Evolutionary conservation across 257 asterid species (phyloP).

Genomic region (Voacanga thouarsii): DNA sequence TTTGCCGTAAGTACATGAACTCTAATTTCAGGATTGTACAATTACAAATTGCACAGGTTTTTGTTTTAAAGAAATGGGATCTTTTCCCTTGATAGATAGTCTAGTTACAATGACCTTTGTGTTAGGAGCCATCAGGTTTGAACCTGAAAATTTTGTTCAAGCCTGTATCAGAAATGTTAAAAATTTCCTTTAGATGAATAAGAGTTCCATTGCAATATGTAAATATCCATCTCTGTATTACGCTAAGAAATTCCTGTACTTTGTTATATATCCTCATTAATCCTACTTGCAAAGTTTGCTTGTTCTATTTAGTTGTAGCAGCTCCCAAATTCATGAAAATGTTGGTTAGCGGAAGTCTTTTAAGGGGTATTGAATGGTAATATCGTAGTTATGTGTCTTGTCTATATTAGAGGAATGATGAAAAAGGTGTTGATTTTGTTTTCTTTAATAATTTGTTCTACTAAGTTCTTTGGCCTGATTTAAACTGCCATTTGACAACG

Average conservation of each 20-base stretch:
- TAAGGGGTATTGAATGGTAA: too few species aligned
- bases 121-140: neutral
- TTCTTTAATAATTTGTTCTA: too few species aligned
- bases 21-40: conserved; percentile 15
- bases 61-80: conserved; percentile 6
- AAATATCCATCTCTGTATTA: neutral
- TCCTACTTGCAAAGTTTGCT: neutral
- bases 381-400: too few species aligned
- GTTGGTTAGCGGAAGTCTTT: too few species aligned
- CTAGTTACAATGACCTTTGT: conserved; percentile 4
- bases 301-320: too few species aligned
- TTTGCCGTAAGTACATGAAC: neutral
- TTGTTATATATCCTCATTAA: neutral
- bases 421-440: too few species aligned
- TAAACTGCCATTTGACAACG: too few species aligned
- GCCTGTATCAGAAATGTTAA: neutral
- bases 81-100: conserved; percentile 15
- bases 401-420: too few species aligned
- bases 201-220: neutral
- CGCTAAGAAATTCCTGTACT: neutral
- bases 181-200: conserved; percentile 1
- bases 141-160: conserved; percentile 5
- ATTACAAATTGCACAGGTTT: conserved; percentile 23
- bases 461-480: too few species aligned
- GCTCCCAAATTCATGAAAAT: neutral